phyloP scores from a whole-genome alignment of 768 basidiomycete species.

The Podaxis sp. region DNA sequence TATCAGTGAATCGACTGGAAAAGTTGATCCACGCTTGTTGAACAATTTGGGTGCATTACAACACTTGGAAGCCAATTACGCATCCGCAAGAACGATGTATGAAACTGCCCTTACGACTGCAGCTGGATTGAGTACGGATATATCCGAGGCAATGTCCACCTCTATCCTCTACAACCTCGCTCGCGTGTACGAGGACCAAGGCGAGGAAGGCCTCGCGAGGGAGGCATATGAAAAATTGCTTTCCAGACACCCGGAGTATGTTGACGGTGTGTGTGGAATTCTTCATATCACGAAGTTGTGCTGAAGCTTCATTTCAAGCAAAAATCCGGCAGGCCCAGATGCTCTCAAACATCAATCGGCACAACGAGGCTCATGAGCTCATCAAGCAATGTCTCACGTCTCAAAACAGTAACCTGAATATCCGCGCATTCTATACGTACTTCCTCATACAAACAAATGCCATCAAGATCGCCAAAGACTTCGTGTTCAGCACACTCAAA shows the following conservation, averaged over 20 bases:
- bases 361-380: conserved; percentile 82
- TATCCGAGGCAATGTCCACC: conserved; percentile 71
- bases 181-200: conserved; percentile 84
- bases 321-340: conserved; percentile 91
- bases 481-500: conserved; percentile 86
- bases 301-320: conserved; percentile 45
- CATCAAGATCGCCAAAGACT: conserved; percentile 75
- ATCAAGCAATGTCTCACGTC: conserved; percentile 87
- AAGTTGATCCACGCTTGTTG: conserved; percentile 63
- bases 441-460: conserved; percentile 83
- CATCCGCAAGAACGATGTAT: conserved; percentile 62
- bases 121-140: conserved; percentile 39
- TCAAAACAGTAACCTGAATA: conserved; percentile 74
- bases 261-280: conserved; percentile 71
- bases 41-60: conserved; percentile 80
- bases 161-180: conserved; percentile 91
- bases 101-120: conserved; percentile 70
- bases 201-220: conserved; percentile 68
- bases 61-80: conserved; percentile 63
- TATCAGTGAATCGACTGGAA: conserved; percentile 51
- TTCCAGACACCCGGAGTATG: conserved; percentile 90
- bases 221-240: conserved; percentile 88
- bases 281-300: background rate
- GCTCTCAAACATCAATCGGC: conserved; percentile 62
- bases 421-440: conserved; percentile 91